A percentile compares a stretch with the other conserved stretches of the same genome.
Evolutionary conservation across 1,284 basidiomycete genomes (phyloP).

Genomic region (Ustilago hordei): DNA sequence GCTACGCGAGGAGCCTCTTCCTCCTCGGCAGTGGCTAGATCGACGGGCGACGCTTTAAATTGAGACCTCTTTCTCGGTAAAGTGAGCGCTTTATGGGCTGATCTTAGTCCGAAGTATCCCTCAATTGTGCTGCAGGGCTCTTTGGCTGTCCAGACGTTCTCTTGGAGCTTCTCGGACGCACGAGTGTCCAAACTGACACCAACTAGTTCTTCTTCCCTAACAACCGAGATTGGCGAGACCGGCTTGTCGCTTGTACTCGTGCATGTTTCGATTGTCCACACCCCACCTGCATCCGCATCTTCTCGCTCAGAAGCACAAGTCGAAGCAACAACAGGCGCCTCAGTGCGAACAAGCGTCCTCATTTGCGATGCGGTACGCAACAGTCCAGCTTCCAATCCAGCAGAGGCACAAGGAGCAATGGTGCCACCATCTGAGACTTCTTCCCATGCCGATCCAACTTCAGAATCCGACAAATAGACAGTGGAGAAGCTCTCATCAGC

Average conservation of each 20-base stretch:
- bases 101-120: constrained; percentile 21
- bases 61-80: constrained; percentile 26
- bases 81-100: constrained; percentile 18
- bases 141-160: neutral
- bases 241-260: neutral
- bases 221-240: constrained; percentile 8
- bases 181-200: constrained; percentile 25
- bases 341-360: constrained; percentile 1
- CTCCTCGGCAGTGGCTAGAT: neutral
- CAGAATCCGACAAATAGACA: constrained; percentile 41
- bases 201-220: constrained; percentile 30
- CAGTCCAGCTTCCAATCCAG: neutral
- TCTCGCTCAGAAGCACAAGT: neutral
- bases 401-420: constrained; percentile 28
- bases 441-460: constrained; percentile 48
- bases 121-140: neutral
- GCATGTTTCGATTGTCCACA: neutral
- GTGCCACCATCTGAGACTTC: constrained; percentile 56
- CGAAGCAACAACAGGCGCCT: neutral
- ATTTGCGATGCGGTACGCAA: constrained; percentile 18
- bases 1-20: constrained; percentile 6
- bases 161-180: neutral
- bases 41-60: constrained; percentile 12
- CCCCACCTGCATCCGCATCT: neutral
- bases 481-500: constrained; percentile 47